Conservation (phyloP, 176 grass and related monocot genomes). For the barley (Hordeum vulgare) region DNA sequence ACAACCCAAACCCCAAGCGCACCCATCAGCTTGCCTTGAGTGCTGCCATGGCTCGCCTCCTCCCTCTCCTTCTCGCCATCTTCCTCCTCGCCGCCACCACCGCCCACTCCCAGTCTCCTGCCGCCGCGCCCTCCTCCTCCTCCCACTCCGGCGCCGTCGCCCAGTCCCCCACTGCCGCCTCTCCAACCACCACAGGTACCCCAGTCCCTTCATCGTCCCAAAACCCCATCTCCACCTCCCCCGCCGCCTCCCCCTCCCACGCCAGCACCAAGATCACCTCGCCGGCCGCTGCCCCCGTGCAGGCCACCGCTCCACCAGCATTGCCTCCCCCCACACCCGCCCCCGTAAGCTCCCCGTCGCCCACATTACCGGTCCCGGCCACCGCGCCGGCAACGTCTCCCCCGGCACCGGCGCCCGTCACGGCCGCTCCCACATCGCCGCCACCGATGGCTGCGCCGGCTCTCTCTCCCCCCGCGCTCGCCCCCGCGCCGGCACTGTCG, state of each 20-base stretch:
- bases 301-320: constrained; percentile 16
- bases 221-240: constrained; percentile 20
- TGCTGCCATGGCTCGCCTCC: constrained; percentile 14
- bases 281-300: neutral
- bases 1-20: neutral
- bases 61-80: neutral
- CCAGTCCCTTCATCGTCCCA: constrained; percentile 13
- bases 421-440: neutral
- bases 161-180: neutral
- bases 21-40: neutral
- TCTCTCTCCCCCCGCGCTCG: neutral
- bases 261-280: constrained; percentile 23
- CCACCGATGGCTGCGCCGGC: neutral
- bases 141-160: neutral
- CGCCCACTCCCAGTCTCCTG: constrained; percentile 23
- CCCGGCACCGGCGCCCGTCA: neutral
- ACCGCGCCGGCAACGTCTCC: neutral
- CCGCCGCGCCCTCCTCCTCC: constrained; percentile 23
- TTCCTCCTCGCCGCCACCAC: constrained; percentile 11
- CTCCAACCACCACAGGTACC: neutral
- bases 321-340: neutral
- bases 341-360: neutral
- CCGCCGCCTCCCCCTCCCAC: constrained; percentile 18
- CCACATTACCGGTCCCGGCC: neutral
- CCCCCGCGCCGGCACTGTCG: neutral